Percentiles rank a stretch among this genome's conserved stretches.
These are phyloP conservation scores for Pleoardoris graminearum DNA, from an alignment of 2,329 filamentous ascomycete genomes.

Conservation along the genomic window DNA sequence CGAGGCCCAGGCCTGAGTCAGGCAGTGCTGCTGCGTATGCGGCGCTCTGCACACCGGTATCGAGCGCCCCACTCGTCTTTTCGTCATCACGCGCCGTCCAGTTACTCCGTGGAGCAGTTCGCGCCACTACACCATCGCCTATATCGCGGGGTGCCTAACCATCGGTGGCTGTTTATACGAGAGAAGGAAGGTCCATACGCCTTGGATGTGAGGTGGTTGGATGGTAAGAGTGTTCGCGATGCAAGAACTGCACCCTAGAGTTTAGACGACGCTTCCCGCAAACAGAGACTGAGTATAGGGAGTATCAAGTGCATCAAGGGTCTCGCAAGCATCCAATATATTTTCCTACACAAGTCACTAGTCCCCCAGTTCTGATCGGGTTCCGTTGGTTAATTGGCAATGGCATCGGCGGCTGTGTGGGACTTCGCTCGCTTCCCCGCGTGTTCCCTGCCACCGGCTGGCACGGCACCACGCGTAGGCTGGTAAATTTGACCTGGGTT, in stretches of 20 bases:
- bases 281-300: too few species aligned
- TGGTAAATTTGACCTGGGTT: too few species aligned
- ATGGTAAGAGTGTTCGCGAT: too few species aligned
- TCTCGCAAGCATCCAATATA: too few species aligned
- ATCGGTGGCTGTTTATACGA: background rate
- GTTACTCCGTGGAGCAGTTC: background rate
- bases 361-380: background rate
- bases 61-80: conserved; percentile 7
- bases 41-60: background rate
- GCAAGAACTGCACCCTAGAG: too few species aligned
- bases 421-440: conserved; percentile 3
- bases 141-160: background rate
- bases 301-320: too few species aligned
- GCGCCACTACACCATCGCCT: background rate
- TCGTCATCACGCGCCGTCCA: conserved; percentile 3
- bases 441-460: background rate
- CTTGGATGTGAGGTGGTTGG: background rate
- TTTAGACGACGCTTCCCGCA: too few species aligned
- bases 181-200: background rate
- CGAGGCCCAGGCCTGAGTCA: conserved; percentile 5
- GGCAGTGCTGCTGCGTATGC: background rate
- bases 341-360: too few species aligned
- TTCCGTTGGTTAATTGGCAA: background rate
- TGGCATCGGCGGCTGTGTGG: background rate
- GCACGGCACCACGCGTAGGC: too few species aligned